Percentiles rank a stretch among this genome's conserved stretches.
These are phyloP conservation scores for Fulvia fulva DNA, from an alignment of 2,329 filamentous ascomycete species.

Conservation along the genomic window DNA sequence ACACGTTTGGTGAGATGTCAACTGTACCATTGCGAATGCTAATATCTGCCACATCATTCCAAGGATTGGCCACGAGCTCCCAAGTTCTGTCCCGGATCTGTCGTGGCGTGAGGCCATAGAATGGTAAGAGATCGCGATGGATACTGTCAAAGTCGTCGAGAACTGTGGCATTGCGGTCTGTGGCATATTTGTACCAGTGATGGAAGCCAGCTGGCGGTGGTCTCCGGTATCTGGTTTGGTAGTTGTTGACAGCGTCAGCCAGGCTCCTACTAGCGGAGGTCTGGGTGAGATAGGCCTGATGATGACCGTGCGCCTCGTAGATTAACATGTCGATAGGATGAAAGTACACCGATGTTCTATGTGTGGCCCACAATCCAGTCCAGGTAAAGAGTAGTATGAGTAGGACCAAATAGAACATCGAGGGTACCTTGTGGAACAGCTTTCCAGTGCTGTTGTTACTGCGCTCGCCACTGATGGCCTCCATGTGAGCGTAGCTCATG, in stretches of 20 bases:
- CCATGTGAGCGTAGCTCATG: conserved; percentile 28
- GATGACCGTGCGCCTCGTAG: conserved; percentile 45
- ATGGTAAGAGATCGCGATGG: conserved; percentile 53
- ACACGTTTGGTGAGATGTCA: conserved; percentile 47
- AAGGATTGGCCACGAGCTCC: conserved; percentile 50
- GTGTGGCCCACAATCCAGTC: conserved; percentile 39
- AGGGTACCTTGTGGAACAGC: conserved; percentile 19
- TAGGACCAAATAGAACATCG: conserved; percentile 37
- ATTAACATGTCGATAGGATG: conserved; percentile 57
- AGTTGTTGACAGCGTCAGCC: conserved; percentile 48
- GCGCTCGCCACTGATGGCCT: conserved; percentile 12
- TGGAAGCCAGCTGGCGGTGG: conserved; percentile 59
- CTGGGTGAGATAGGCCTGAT: conserved; percentile 48
- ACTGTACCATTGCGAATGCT: conserved; percentile 53
- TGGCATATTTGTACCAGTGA: conserved; percentile 57
- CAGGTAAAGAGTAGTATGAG: conserved; percentile 42
- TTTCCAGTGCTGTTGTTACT: not conserved
- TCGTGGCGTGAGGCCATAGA: conserved; percentile 49
- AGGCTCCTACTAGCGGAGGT: conserved; percentile 48
- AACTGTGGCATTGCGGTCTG: conserved; percentile 47
- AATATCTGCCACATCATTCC: conserved; percentile 55
- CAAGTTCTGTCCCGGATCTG: conserved; percentile 52
- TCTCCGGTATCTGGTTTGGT: conserved; percentile 50
- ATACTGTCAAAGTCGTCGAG: conserved; percentile 61
- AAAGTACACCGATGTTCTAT: conserved; percentile 38